These are phyloP conservation scores for Plenodomus tracheiphilus DNA, from an alignment of 2,329 filamentous ascomycete species.

Conservation along the genomic window DNA sequence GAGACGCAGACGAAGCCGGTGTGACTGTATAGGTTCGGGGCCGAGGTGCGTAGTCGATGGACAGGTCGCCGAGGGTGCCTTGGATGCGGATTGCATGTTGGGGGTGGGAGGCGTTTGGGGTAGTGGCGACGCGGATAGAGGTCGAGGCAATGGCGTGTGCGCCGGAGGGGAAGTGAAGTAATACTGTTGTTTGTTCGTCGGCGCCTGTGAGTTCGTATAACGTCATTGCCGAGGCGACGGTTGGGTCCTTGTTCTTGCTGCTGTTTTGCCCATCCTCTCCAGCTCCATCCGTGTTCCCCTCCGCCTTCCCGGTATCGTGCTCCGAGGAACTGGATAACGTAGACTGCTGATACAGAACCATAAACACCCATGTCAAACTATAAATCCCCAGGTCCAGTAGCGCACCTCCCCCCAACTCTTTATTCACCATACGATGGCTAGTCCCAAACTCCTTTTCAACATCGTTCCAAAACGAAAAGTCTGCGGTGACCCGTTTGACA, in stretches of 20 bases:
- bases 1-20: conserved; percentile 43
- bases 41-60: conserved; percentile 69
- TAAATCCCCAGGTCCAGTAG: conserved; percentile 86
- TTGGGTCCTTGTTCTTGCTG: conserved; percentile 62
- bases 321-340: too few relatives aligned
- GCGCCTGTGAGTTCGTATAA: conserved; percentile 69
- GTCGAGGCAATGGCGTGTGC: conserved; percentile 70
- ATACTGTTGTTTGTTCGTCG: conserved; percentile 74
- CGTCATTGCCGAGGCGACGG: conserved; percentile 66
- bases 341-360: conserved; percentile 71
- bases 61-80: conserved; percentile 78
- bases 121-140: conserved; percentile 51
- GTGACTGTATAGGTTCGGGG: conserved; percentile 69
- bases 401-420: conserved; percentile 77
- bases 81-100: conserved; percentile 73
- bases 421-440: conserved; percentile 78
- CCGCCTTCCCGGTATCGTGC: conserved; percentile 42
- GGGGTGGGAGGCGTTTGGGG: conserved; percentile 57
- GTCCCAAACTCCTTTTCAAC: conserved; percentile 56
- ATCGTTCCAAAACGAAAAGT: conserved; percentile 56
- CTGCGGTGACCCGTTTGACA: conserved; percentile 59
- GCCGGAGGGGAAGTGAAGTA: conserved; percentile 70
- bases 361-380: conserved; percentile 85
- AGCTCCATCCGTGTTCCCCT: conserved; percentile 60
- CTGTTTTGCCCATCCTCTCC: too few relatives aligned